phyloP scores from a whole-genome alignment of 345 rosid species.

The Streptanthus diversifolius region DNA sequence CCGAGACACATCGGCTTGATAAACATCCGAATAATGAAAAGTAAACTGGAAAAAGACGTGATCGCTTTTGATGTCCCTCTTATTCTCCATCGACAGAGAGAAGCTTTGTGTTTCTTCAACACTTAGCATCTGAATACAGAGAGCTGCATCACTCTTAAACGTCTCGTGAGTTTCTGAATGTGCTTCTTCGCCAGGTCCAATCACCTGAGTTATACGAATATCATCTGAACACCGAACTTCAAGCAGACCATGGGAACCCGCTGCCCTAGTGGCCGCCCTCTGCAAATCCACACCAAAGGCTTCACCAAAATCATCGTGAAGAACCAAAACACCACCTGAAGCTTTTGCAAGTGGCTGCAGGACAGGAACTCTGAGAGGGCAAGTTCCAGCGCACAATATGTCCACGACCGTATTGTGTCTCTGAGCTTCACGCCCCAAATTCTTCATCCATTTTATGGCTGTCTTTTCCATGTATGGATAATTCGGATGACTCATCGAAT shows the following conservation, averaged over 20 bases:
- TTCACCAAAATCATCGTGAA: constrained; percentile 98
- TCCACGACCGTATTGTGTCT: constrained; percentile 73
- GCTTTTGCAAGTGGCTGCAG: constrained; percentile 92
- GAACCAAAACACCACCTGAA: constrained; percentile 94
- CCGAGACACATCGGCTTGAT: constrained; percentile 84
- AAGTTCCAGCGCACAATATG: constrained; percentile 95
- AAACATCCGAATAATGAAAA: constrained; percentile 67
- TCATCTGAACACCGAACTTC: constrained; percentile 97
- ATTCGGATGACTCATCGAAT: constrained; percentile 79
- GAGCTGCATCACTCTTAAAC: constrained; percentile 63
- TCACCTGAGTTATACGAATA: constrained; percentile 78
- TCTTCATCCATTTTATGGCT: constrained; percentile 84
- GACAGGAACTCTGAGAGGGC: constrained; percentile 84
- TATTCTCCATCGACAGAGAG: constrained; percentile 78
- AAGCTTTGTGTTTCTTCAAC: constrained; percentile 96
- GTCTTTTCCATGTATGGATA: constrained; percentile 85
- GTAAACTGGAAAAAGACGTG: constrained; percentile 77
- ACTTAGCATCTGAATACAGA: constrained; percentile 76
- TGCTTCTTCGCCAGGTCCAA: constrained; percentile 98
- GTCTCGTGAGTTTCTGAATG: constrained; percentile 65
- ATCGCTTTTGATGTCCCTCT: constrained; percentile 71
- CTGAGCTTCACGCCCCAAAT: constrained; percentile 75
- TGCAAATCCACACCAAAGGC: constrained; percentile 97
- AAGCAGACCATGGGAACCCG: constrained; percentile 79
- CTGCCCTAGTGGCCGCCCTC: constrained; percentile 83